Evolutionary conservation across 139 green algal species (phyloP).

Genomic region (Yamagishiella unicocca): DNA sequence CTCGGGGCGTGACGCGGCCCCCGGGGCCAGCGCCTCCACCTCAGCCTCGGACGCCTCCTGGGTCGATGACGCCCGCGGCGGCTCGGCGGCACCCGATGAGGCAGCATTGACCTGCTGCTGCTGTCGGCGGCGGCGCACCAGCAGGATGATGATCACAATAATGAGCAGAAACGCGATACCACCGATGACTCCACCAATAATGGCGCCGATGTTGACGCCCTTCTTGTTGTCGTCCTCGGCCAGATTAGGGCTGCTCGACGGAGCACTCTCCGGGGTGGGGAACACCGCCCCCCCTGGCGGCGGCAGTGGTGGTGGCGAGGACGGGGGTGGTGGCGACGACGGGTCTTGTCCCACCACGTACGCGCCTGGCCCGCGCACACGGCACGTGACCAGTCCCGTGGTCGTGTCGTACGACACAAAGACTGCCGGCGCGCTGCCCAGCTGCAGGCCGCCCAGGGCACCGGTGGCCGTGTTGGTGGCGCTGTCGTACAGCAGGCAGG

Average conservation of each 20-base stretch:
- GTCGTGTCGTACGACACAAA: background rate
- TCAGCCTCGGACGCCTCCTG: too few species aligned
- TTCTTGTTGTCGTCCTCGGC: background rate
- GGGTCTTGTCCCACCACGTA: conserved; percentile 3
- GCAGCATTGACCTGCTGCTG: background rate
- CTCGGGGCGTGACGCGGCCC: too few species aligned
- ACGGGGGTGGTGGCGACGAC: background rate
- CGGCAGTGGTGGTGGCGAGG: background rate
- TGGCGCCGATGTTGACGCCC: background rate
- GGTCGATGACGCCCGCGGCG: too few species aligned
- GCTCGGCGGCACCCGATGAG: too few species aligned
- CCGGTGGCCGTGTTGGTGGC: background rate
- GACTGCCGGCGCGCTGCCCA: background rate
- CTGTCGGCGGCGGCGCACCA: background rate
- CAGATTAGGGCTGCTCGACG: background rate
- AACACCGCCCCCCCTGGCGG: background rate
- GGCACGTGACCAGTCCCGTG: background rate
- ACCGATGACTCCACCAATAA: background rate
- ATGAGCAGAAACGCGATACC: background rate
- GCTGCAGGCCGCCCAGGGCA: background rate
- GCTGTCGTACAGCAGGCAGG: background rate
- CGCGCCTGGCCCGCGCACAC: background rate
- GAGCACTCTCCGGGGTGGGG: background rate
- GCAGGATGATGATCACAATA: background rate
- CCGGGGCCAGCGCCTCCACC: background rate